These are phyloP conservation scores for Aspergillus persii DNA, from an alignment of 2,329 filamentous ascomycete species.

Conservation along the genomic window DNA sequence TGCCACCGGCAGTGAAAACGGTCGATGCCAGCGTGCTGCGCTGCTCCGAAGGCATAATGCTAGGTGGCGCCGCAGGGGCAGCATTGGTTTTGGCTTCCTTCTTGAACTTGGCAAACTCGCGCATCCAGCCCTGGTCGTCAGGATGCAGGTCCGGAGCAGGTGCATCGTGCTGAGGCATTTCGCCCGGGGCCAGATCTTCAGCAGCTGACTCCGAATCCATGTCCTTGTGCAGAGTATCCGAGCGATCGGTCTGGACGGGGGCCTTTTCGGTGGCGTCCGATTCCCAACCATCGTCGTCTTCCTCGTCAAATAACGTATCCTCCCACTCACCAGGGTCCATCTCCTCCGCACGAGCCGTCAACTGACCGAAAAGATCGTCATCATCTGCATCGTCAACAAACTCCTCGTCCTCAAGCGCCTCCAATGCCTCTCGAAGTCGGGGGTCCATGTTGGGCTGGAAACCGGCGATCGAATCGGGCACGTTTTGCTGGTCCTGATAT, in stretches of 20 bases:
- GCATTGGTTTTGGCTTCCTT: slow-evolving; percentile 61
- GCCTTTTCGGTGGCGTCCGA: slow-evolving; percentile 88
- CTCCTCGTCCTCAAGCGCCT: slow-evolving; percentile 91
- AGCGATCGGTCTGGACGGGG: slow-evolving; percentile 36
- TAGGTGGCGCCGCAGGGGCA: slow-evolving; percentile 32
- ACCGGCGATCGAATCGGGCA: slow-evolving; percentile 86
- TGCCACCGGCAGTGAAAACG: slow-evolving; percentile 62
- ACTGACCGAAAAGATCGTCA: slow-evolving; percentile 77
- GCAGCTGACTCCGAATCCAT: slow-evolving; percentile 11
- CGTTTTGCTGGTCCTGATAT: slow-evolving; percentile 89
- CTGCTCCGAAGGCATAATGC: slow-evolving; percentile 40
- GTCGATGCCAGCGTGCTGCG: slow-evolving; percentile 45
- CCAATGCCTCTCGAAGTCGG: slow-evolving; percentile 80
- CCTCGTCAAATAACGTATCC: slow-evolving; percentile 51
- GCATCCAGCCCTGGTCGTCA: slow-evolving; percentile 80
- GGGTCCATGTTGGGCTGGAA: slow-evolving; percentile 99
- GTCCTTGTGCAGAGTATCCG: not conserved
- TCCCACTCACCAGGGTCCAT: slow-evolving; percentile 80
- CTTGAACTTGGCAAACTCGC: slow-evolving; percentile 93
- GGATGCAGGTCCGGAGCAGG: slow-evolving; percentile 49
- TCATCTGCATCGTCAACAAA: slow-evolving; percentile 79
- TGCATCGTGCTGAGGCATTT: slow-evolving; percentile 37
- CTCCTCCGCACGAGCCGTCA: slow-evolving; percentile 67
- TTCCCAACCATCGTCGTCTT: slow-evolving; percentile 85
- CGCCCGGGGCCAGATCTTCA: slow-evolving; percentile 23